Percentiles rank a stretch among this genome's conserved stretches.
Evolutionary conservation across 495 filamentous ascomycete genomes (phyloP).

Genomic region (Penicillium manginii): DNA sequence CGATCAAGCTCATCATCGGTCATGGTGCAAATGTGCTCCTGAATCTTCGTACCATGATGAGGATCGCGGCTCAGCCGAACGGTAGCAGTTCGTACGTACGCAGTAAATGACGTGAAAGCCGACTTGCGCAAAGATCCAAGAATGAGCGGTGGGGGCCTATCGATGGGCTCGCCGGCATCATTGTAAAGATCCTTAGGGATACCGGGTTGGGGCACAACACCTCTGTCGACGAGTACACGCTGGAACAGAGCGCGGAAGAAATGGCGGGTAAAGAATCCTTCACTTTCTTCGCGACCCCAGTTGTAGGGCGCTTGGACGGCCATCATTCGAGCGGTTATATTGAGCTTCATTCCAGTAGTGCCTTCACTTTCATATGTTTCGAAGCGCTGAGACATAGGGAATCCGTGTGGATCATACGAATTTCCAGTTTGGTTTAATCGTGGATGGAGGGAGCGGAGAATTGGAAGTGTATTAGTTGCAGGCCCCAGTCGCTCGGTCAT

Average conservation of each 20-base stretch:
- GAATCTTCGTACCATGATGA: constrained; percentile 58
- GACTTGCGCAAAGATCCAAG: constrained; percentile 83
- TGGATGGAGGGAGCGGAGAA: constrained; percentile 60
- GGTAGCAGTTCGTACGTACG: constrained; percentile 81
- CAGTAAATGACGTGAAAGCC: constrained; percentile 74
- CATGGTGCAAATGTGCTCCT: constrained; percentile 61
- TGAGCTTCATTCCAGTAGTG: constrained; percentile 72
- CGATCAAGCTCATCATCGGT: constrained; percentile 71
- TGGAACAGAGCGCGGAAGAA: constrained; percentile 95
- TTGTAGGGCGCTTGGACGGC: constrained; percentile 92
- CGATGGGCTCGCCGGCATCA: not conserved
- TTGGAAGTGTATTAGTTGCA: constrained; percentile 80
- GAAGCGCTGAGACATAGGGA: constrained; percentile 82
- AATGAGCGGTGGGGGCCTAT: constrained; percentile 56
- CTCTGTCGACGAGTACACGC: constrained; percentile 81
- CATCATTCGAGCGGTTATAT: constrained; percentile 97
- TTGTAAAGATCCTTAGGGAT: constrained; percentile 12
- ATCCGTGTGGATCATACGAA: constrained; percentile 82
- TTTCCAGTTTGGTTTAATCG: constrained; percentile 61
- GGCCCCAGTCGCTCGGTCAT: constrained; percentile 87
- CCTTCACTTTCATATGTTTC: constrained; percentile 56
- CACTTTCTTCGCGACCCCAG: constrained; percentile 81
- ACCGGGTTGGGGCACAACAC: constrained; percentile 64
- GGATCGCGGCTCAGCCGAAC: constrained; percentile 67
- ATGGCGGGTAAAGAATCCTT: constrained; percentile 88